Percentiles rank a stretch among this genome's conserved stretches.
phyloP scores from a whole-genome alignment of 306 rosid species.

The Prinsepia uniflora region DNA sequence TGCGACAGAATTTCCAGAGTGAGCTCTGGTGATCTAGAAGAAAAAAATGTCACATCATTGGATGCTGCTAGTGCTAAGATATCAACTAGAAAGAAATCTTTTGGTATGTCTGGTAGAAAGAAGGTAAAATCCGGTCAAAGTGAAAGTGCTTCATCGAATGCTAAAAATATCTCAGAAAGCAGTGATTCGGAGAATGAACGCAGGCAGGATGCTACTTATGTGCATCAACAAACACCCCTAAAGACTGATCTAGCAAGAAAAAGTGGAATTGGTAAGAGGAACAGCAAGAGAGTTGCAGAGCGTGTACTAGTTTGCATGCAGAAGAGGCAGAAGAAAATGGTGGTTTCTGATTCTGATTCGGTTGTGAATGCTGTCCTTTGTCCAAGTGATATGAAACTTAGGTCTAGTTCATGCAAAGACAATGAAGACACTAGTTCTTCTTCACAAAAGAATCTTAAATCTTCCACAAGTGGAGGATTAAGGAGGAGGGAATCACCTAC shows the following conservation, averaged over 20 bases:
- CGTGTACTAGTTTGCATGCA: conserved; percentile 84
- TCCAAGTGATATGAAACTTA: conserved; percentile 40
- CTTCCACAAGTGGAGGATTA: conserved; percentile 35
- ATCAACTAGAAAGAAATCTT: conserved; percentile 54
- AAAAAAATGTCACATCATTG: conserved; percentile 42
- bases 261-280: conserved; percentile 64
- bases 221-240: conserved; percentile 46
- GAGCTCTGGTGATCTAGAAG: conserved; percentile 58
- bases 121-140: conserved; percentile 62
- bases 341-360: conserved; percentile 77
- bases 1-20: conserved; percentile 47
- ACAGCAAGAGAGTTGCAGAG: conserved; percentile 94
- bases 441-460: conserved; percentile 36
- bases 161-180: conserved; percentile 79
- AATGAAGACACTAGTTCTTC: conserved; percentile 43
- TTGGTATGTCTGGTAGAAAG: conserved; percentile 48
- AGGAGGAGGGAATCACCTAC: conserved; percentile 39
- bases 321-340: conserved; percentile 77
- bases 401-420: conserved; percentile 42
- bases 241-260: conserved; percentile 57
- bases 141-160: conserved; percentile 96
- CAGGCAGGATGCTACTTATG: conserved; percentile 49
- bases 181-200: conserved; percentile 91
- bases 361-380: conserved; percentile 52
- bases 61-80: conserved; percentile 40